Conservation (phyloP, 768 basidiomycete genomes). For the Leccinellum albellum region DNA sequence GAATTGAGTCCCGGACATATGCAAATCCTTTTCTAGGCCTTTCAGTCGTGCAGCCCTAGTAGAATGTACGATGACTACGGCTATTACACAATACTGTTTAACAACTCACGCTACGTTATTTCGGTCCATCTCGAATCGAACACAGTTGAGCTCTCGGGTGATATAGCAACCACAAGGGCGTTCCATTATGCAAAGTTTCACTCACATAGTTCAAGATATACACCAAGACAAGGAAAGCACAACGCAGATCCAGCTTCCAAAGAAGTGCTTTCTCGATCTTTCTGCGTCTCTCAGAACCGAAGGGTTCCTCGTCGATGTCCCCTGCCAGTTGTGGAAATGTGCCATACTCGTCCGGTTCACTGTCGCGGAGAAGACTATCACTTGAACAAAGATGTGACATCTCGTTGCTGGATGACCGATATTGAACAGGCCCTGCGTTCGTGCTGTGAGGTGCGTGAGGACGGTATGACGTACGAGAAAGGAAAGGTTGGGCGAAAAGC, state of each 20-base stretch:
- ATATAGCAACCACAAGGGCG: neutral
- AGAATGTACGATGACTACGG: neutral
- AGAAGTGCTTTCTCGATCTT: conserved; percentile 40
- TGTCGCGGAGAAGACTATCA: neutral
- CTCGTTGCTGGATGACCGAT: neutral
- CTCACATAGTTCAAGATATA: conserved; percentile 48
- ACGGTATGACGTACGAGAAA: too few relatives aligned
- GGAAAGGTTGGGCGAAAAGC: too few relatives aligned
- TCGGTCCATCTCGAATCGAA: conserved; percentile 51
- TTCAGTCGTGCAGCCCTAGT: conserved; percentile 64
- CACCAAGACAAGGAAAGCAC: conserved; percentile 42
- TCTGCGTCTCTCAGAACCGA: conserved; percentile 35
- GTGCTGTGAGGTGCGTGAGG: too few relatives aligned
- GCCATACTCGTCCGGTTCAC: neutral
- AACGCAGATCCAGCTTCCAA: conserved; percentile 40
- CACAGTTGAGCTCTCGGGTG: neutral
- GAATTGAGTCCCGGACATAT: conserved; percentile 57
- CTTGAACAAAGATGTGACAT: neutral
- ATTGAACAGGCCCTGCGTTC: too few relatives aligned
- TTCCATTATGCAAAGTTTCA: neutral
- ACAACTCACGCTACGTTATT: conserved; percentile 57
- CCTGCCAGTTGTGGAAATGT: conserved; percentile 3
- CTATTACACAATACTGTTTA: neutral
- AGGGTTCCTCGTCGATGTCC: conserved; percentile 28
- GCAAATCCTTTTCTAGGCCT: conserved; percentile 64